phyloP scores from a whole-genome alignment of 495 filamentous ascomycete species.

The Lepidopterella palustris region DNA sequence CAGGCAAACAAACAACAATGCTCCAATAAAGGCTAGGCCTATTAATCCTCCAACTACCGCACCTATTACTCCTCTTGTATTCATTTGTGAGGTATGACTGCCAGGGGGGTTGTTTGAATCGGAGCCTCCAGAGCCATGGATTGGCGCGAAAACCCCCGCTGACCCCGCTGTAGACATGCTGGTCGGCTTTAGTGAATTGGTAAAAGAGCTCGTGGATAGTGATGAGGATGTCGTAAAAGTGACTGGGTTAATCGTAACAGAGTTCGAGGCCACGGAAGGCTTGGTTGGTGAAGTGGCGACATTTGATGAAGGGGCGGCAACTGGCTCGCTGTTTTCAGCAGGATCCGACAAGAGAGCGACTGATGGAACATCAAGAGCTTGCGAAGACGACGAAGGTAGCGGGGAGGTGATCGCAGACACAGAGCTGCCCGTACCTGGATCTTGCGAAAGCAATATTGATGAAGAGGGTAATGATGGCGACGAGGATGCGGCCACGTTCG shows the following conservation, averaged over 20 bases:
- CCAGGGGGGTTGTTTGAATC: slow-evolving; percentile 3
- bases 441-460: slow-evolving; percentile 1
- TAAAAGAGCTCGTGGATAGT: not conserved
- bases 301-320: slow-evolving; percentile 1
- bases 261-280: no score
- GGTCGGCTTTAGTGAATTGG: slow-evolving; percentile 2
- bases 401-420: not conserved
- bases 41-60: slow-evolving; percentile 23
- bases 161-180: slow-evolving; percentile 11
- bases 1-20: slow-evolving; percentile 23
- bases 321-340: not conserved
- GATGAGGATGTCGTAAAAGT: slow-evolving; percentile 5
- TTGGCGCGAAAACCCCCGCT: slow-evolving; percentile 21
- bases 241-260: slow-evolving; percentile 21
- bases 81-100: not conserved
- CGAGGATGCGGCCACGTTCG: not conserved
- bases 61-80: slow-evolving; percentile 21
- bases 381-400: slow-evolving; percentile 11
- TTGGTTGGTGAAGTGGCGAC: slow-evolving; percentile 8
- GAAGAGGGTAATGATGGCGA: not conserved
- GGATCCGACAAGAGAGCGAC: slow-evolving; percentile 8
- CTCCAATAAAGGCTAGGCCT: slow-evolving; percentile 17
- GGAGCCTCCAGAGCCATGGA: slow-evolving; percentile 8
- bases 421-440: slow-evolving; percentile 21
- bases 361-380: slow-evolving; percentile 13